Evolutionary conservation across 2,329 filamentous ascomycete species (phyloP).

Genomic region (Cladosporium sp.): DNA sequence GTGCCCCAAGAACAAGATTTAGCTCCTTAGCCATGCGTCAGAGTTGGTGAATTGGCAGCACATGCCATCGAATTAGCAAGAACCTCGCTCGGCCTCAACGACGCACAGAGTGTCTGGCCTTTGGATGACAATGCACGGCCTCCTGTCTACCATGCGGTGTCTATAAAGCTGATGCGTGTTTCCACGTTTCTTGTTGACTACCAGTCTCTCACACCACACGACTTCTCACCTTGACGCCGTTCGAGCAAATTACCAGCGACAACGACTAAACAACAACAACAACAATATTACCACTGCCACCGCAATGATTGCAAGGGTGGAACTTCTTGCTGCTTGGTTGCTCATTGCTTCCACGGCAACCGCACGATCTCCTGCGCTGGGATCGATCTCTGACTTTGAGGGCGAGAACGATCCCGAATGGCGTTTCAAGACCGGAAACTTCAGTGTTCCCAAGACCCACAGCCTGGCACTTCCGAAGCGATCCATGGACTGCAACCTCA

Average conservation of each 20-base stretch:
- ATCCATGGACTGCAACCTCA: not conserved
- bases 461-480: not conserved
- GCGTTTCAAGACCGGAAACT: not conserved
- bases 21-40: not conserved
- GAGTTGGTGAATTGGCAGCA: not conserved
- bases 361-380: not conserved
- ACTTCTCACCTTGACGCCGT: not conserved
- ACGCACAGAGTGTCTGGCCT: not conserved
- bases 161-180: not conserved
- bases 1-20: not conserved
- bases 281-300: not conserved
- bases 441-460: not conserved
- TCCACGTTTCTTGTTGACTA: not conserved
- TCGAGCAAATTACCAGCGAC: not conserved
- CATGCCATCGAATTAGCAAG: not conserved
- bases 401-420: not conserved
- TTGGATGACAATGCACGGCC: not conserved
- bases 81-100: not conserved
- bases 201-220: not conserved
- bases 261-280: not conserved
- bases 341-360: not conserved
- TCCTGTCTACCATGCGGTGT: not conserved
- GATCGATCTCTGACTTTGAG: not conserved
- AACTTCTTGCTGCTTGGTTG: not conserved
- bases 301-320: not conserved